These are phyloP conservation scores for Eucalyptus erythrocorys DNA, from an alignment of 345 rosid genomes.

Conservation along the genomic window DNA sequence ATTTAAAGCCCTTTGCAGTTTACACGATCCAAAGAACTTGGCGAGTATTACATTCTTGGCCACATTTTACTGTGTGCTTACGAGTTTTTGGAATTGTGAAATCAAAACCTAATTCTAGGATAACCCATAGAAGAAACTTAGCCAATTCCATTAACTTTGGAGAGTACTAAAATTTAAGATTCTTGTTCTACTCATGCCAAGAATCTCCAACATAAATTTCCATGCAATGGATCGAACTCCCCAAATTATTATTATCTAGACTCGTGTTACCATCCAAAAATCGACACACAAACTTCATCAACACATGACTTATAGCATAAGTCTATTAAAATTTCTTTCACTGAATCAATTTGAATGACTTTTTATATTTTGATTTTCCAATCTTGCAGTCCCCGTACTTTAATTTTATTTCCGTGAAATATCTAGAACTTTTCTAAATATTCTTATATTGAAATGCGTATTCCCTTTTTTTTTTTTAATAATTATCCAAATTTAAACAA, in stretches of 20 bases:
- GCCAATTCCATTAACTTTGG: background rate
- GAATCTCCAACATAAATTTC: background rate
- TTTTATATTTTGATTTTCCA: background rate
- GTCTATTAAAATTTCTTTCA: background rate
- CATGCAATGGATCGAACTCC: background rate
- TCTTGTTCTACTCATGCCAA: background rate
- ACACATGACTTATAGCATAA: background rate
- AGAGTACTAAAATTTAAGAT: background rate
- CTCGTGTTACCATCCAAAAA: background rate
- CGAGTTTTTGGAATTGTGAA: background rate
- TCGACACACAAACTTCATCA: background rate
- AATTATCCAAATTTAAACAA: background rate
- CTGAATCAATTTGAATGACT: background rate
- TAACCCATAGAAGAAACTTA: background rate
- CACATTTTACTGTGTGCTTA: background rate
- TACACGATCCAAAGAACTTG: background rate
- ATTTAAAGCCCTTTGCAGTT: background rate
- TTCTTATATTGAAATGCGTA: background rate
- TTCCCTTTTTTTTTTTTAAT: background rate
- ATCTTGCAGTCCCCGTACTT: background rate
- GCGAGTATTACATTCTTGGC: background rate
- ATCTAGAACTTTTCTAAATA: background rate
- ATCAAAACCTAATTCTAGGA: background rate
- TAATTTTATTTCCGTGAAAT: background rate
- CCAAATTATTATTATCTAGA: background rate